These are phyloP conservation scores for Babesia microti DNA, from an alignment of 169 alveolate species.

Conservation along the genomic window DNA sequence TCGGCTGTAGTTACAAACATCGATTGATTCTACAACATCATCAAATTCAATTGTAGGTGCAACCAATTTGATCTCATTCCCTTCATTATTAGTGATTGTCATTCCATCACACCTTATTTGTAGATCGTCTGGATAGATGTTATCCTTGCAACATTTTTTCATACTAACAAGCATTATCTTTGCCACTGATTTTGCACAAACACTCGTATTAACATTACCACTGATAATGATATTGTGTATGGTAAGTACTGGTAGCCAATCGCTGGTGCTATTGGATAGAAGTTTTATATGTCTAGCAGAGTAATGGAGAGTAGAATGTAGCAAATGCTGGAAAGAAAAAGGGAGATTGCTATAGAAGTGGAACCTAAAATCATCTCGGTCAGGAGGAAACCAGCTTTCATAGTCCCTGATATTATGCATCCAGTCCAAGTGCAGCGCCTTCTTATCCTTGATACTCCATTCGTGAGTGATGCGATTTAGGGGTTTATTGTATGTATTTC, in stretches of 20 bases:
- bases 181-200: no score
- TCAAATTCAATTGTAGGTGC: constrained; percentile 26
- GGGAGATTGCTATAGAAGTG: constrained; percentile 28
- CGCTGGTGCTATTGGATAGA: no score
- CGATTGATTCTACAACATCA: constrained; percentile 25
- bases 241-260: no score
- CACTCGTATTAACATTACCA: no score
- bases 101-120: constrained; percentile 42
- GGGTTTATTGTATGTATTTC: constrained; percentile 35
- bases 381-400: constrained; percentile 30
- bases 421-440: constrained; percentile 41
- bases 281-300: no score
- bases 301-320: no score
- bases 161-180: no score
- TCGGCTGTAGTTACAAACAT: constrained; percentile 29
- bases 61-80: constrained; percentile 8
- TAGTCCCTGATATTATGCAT: constrained; percentile 30
- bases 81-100: constrained; percentile 13
- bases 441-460: constrained; percentile 40
- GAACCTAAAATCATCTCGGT: constrained; percentile 37
- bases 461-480: constrained; percentile 28
- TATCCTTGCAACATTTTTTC: no score
- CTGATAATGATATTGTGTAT: no score
- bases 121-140: constrained; percentile 28
- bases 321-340: constrained; percentile 35